Base-by-base conservation (phyloP, 768 basidiomycete genomes). In the Agrocybe praecox region DNA sequence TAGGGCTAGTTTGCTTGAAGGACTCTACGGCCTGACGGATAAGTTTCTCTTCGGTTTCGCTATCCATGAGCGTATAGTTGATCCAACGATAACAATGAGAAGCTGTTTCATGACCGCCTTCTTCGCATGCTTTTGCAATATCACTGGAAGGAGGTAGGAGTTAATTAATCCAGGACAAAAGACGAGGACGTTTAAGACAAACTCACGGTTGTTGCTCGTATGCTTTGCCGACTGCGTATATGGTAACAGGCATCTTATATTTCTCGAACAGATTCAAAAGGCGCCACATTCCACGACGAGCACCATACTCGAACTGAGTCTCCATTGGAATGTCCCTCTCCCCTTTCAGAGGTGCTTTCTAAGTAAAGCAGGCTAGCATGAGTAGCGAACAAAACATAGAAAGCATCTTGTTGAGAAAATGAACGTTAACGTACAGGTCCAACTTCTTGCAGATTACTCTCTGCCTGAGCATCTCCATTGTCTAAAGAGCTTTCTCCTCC, bases 1-100 rank as follows among this genome's bases (percentile, higher is more conserved):
- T 40, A 5, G 61, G 61, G 18, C 61, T 62, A 23, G 57, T 62
- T 19, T 56, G 53, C 7, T 48, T 46, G 48, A 62, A 62, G 15
- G 57, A 53, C 7, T 62, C 57, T 11, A 62, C 23, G 1, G 61
- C 61, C n/a, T 62, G 54, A 9, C 55, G 61, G 24, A 62, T 62
- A 12, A 53, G 48, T 19, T 58, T 56, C 33, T 62, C 61, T 36
- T 62, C 61, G 2, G 51, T 42, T 52, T 53, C 57, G 2, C 55
- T 54, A 23, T 62, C 61, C 61, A 62, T 56, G 29, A 49, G 46
- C 4, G 54, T 62, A 32, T 62, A 62, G 45, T 62, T 49, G 44
- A 62, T 62, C 61, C 61, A 62, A 7, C 61, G 54, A 32, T 62
- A 62, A 26, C 61, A 62, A 24, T 62, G 61, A n/a, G 61, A 62